A percentile compares a stretch with the other conserved stretches of the same genome.
These are phyloP conservation scores for Debaryomycetaceae sp. DNA, from an alignment of 1,139 yeast species.

Conservation along the genomic window DNA sequence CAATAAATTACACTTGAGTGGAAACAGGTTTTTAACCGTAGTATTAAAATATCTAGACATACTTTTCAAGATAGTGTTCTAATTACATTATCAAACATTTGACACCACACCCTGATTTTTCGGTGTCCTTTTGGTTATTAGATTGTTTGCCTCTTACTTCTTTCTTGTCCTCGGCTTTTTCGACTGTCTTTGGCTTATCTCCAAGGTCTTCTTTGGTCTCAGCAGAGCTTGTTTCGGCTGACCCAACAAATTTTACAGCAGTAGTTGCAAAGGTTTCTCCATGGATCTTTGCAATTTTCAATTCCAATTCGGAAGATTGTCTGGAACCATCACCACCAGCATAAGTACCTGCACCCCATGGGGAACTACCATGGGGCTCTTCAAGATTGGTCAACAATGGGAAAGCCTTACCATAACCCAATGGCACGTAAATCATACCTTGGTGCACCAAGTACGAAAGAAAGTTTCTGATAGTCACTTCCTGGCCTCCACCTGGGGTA, in stretches of 20 bases:
- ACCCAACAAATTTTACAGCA: conserved; percentile 25
- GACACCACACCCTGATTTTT: conserved; percentile 18
- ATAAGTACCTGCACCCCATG: conserved; percentile 51
- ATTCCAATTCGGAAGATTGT: conserved; percentile 38
- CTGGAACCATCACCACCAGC: conserved; percentile 51
- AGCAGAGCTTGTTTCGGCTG: conserved; percentile 1
- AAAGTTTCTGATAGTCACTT: conserved; percentile 36
- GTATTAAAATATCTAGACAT: too few relatives aligned
- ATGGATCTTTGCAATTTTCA: conserved; percentile 36
- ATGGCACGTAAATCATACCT: conserved; percentile 49
- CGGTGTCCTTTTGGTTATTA: conserved; percentile 17
- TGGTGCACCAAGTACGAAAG: conserved; percentile 44
- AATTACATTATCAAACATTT: conserved; percentile 27
- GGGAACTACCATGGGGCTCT: conserved; percentile 46
- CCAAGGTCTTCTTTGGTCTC: conserved; percentile 8
- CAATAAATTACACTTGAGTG: too few relatives aligned
- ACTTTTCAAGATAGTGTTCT: too few relatives aligned
- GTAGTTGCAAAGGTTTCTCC: conserved; percentile 38
- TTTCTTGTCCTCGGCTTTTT: conserved; percentile 3
- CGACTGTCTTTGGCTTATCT: conserved; percentile 6
- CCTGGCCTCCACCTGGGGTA: conserved; percentile 48
- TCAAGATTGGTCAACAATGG: conserved; percentile 30
- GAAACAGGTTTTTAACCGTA: too few relatives aligned
- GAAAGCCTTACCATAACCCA: conserved; percentile 40
- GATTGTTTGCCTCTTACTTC: conserved; percentile 17